phyloP scores from a whole-genome alignment of 441 rosid species.

The Euphorbia schlechtendalii region DNA sequence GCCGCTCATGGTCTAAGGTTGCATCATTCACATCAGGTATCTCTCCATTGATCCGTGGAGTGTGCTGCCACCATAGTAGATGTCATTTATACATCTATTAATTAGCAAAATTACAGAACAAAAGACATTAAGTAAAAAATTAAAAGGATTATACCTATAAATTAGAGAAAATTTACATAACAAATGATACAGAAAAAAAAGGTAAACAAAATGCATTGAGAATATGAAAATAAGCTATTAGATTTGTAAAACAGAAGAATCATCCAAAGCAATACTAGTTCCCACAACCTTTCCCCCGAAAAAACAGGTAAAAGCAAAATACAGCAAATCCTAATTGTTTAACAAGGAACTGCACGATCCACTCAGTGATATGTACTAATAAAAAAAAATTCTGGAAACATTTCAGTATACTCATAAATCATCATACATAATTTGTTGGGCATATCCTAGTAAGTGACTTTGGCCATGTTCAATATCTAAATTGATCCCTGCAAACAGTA shows the following conservation, averaged over 20 bases:
- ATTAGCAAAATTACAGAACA: background rate
- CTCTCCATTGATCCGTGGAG: slow-evolving; percentile 73
- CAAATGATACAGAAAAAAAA: background rate
- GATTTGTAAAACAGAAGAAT: background rate
- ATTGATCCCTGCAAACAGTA: background rate
- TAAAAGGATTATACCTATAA: background rate
- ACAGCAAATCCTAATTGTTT: background rate
- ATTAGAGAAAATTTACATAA: background rate
- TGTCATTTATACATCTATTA: background rate
- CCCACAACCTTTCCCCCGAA: background rate
- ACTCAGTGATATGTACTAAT: too few species aligned
- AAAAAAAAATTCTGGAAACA: too few species aligned
- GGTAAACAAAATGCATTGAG: background rate
- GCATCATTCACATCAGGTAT: slow-evolving; percentile 86
- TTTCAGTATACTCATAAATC: too few species aligned
- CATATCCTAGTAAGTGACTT: background rate
- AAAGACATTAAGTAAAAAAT: background rate
- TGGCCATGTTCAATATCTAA: background rate
- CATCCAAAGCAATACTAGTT: background rate
- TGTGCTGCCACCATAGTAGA: slow-evolving; percentile 59
- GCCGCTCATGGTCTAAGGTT: slow-evolving; percentile 73
- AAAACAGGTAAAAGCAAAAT: background rate
- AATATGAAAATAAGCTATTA: background rate
- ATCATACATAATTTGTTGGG: too few species aligned
- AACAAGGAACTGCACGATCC: background rate